phyloP scores from a whole-genome alignment of 2,329 filamentous ascomycete genomes.

The Alternaria ethzedia region DNA sequence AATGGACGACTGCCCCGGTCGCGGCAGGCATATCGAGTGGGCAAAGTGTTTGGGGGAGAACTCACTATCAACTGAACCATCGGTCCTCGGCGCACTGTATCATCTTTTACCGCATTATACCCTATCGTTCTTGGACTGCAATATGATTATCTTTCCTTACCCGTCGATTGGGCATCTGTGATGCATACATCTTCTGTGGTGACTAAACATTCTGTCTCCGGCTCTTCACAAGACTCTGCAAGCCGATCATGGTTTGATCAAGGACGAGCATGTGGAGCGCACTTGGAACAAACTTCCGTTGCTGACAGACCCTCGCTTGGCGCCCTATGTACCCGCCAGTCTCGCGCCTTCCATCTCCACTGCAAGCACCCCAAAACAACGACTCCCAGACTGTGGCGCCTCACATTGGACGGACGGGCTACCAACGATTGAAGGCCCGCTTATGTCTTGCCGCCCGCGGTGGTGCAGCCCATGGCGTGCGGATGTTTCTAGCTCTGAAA shows the following conservation, averaged over 20 bases:
- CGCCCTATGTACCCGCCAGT: slow-evolving; percentile 3
- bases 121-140: background rate
- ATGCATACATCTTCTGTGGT: background rate
- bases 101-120: background rate
- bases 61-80: slow-evolving; percentile 13
- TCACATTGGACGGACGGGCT: slow-evolving; percentile 14
- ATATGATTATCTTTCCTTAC: background rate
- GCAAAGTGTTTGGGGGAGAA: slow-evolving; percentile 25
- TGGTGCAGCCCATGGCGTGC: slow-evolving; percentile 19
- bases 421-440: slow-evolving; percentile 26
- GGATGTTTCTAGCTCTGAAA: slow-evolving; percentile 43
- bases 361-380: slow-evolving; percentile 4
- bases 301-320: slow-evolving; percentile 4
- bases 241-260: background rate
- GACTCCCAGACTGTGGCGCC: slow-evolving; percentile 6
- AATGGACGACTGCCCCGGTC: slow-evolving; percentile 30
- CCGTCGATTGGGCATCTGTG: background rate
- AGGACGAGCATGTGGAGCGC: slow-evolving; percentile 4
- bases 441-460: slow-evolving; percentile 40
- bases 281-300: slow-evolving; percentile 2
- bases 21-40: slow-evolving; percentile 29
- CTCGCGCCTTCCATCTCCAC: background rate
- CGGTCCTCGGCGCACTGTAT: background rate
- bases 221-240: background rate
- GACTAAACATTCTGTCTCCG: background rate